Evolutionary conservation across 495 filamentous ascomycete species (phyloP).

Genomic region (Friedmanniomyces simplex): DNA sequence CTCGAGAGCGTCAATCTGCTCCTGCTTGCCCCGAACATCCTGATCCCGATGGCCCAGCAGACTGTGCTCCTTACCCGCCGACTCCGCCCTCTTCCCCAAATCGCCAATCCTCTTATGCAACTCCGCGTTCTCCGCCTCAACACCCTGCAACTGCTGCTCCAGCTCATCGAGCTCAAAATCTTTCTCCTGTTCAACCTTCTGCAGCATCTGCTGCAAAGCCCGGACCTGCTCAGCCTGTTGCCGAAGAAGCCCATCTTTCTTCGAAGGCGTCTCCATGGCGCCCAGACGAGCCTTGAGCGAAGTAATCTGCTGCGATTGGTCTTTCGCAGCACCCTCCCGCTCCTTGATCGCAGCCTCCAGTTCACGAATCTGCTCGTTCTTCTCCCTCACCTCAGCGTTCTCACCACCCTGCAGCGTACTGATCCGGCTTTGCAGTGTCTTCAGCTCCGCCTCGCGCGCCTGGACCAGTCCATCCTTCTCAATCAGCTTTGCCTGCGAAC

Average conservation of each 20-base stretch:
- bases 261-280: conserved; percentile 22
- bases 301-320: conserved; percentile 18
- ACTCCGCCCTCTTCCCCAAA: conserved; percentile 8
- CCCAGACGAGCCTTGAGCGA: conserved; percentile 16
- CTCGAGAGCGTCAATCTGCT: conserved; percentile 10
- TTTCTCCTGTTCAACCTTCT: conserved; percentile 18
- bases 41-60: conserved; percentile 14
- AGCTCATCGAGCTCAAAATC: conserved; percentile 20
- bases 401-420: conserved; percentile 11
- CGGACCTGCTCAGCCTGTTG: conserved; percentile 21
- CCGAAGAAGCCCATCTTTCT: conserved; percentile 18
- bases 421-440: conserved; percentile 18
- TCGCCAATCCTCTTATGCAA: conserved; percentile 8
- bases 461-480: conserved; percentile 20
- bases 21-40: conserved; percentile 7
- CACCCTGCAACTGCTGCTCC: conserved; percentile 16
- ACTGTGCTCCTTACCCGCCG: conserved; percentile 16
- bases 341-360: conserved; percentile 15
- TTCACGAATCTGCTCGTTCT: conserved; percentile 16
- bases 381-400: conserved; percentile 14
- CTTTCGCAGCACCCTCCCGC: conserved; percentile 9
- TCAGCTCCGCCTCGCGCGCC: conserved; percentile 16
- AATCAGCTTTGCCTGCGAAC: conserved; percentile 16
- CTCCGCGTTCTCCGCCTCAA: conserved; percentile 11
- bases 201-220: conserved; percentile 12